These are phyloP conservation scores for Eimeria sp. DNA, from an alignment of 169 alveolate genomes.

Conservation along the genomic window DNA sequence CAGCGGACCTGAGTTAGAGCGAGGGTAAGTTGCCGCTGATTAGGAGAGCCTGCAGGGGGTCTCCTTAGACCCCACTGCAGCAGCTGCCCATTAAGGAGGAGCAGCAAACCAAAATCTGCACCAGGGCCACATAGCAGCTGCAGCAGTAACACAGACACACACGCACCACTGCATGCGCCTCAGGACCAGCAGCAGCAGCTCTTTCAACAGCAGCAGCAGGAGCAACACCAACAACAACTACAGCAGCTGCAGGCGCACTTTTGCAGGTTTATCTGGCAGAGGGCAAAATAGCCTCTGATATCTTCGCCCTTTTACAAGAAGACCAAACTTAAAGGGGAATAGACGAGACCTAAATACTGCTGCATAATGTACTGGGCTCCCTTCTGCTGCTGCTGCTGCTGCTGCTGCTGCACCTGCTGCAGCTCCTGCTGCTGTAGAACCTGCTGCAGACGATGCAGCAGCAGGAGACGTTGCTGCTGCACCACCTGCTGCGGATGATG, in stretches of 20 bases:
- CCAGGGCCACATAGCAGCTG: slow-evolving; percentile 58
- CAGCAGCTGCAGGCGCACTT: no score
- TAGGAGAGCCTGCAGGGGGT: neutral
- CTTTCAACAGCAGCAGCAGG: no score
- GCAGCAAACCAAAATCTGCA: slow-evolving; percentile 34
- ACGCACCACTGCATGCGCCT: neutral
- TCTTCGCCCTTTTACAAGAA: slow-evolving; percentile 7
- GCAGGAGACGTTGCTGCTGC: neutral
- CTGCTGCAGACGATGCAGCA: neutral
- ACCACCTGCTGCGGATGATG: neutral
- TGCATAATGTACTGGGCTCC: slow-evolving; percentile 5
- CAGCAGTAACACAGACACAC: neutral
- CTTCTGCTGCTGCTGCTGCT: neutral
- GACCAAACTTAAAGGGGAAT: slow-evolving; percentile 17
- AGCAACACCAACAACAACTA: no score
- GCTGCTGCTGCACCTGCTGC: no score
- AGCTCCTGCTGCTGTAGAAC: neutral
- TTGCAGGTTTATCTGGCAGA: neutral
- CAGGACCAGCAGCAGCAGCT: no score
- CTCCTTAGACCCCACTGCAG: slow-evolving; percentile 56
- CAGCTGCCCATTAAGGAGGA: slow-evolving; percentile 25
- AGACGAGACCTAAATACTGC: slow-evolving; percentile 47
- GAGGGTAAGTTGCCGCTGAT: slow-evolving; percentile 24
- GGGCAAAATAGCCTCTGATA: slow-evolving; percentile 34
- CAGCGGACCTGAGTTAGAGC: slow-evolving; percentile 44